Conservation (phyloP, 129 eudicot species). For the Pittosporum tobira region DNA sequence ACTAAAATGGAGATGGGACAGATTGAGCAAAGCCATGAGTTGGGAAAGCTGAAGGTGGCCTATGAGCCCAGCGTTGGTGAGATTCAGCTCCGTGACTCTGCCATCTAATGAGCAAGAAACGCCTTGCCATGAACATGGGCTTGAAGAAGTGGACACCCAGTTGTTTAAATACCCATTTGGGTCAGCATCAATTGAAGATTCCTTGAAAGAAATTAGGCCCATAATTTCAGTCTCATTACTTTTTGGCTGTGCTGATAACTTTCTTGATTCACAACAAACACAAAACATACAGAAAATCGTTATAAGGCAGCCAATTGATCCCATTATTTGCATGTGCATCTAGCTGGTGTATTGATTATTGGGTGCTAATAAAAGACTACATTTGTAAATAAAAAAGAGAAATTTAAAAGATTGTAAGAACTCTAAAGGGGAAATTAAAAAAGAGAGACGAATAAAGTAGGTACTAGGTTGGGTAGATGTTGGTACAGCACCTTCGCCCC, state of each 20-base stretch:
- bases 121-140: slow-evolving; percentile 64
- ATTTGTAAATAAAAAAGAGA: slow-evolving; percentile 12
- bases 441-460: too few species aligned
- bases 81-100: slow-evolving; percentile 31
- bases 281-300: slow-evolving; percentile 18
- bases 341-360: neutral
- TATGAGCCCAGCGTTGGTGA: slow-evolving; percentile 32
- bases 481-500: slow-evolving; percentile 4
- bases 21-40: slow-evolving; percentile 37
- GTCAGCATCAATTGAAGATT: slow-evolving; percentile 48
- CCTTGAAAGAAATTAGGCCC: slow-evolving; percentile 41
- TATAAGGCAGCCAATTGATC: slow-evolving; percentile 12
- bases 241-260: slow-evolving; percentile 7
- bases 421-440: too few species aligned
- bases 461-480: slow-evolving; percentile 5
- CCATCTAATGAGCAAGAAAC: slow-evolving; percentile 40
- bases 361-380: slow-evolving; percentile 10
- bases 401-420: neutral
- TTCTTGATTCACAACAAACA: slow-evolving; percentile 20
- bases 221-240: slow-evolving; percentile 23
- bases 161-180: slow-evolving; percentile 43
- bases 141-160: slow-evolving; percentile 37
- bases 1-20: slow-evolving; percentile 33
- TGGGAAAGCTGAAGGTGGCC: slow-evolving; percentile 51
- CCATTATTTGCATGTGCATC: too few species aligned